Evolutionary conservation across 2,329 filamentous ascomycete genomes (phyloP), one percentile per base, ranked within the genome.

Genomic region (Fusarium tjaetaba): DNA sequence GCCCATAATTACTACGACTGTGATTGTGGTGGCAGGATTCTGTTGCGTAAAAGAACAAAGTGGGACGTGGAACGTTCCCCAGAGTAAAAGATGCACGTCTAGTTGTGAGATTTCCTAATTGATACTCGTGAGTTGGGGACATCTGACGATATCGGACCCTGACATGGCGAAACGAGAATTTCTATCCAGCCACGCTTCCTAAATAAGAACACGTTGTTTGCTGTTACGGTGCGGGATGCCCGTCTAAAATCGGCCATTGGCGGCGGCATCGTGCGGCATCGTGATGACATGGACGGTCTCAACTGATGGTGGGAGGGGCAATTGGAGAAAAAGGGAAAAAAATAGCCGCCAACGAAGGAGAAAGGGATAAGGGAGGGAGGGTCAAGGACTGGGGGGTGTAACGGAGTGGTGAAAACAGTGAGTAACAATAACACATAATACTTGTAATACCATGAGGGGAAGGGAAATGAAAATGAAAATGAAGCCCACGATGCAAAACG

Each of bases 291-390:
- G 38, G 22, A 56, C 5, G 8, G 53, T 45, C 22, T 48, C 32
- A 58, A 56, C 57, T 65, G 39, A 75, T 70, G 75, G 73, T 72
- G 73, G 67, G 75, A 77, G 75, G 73, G 66, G 74, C 57, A 64
- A 48, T 61, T 71, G 64, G 74, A 64, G 75, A 61, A 58, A 43
- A 13, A 43, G 28, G 7, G 42, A 38, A 63, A 51, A 63, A 63
- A 42, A 16, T 41, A 46, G 39, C 49, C 39, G 61, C 51, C 28
- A 51, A 45, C 45, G 53, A 70, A 70, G 43, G 43, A 55, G 55
- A 48, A 57, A 61, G 38, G 55, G 32, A 38, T 56, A 34, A 45
- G 42, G 62, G 66, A 53, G 46, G 52, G 59, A 57, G 63, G 61
- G 53, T 45, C 63, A 56, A 53, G 43, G 62, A 56, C 70, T 48